Conservation (phyloP, 148 eudicot genomes). For the Silene uniflora region DNA sequence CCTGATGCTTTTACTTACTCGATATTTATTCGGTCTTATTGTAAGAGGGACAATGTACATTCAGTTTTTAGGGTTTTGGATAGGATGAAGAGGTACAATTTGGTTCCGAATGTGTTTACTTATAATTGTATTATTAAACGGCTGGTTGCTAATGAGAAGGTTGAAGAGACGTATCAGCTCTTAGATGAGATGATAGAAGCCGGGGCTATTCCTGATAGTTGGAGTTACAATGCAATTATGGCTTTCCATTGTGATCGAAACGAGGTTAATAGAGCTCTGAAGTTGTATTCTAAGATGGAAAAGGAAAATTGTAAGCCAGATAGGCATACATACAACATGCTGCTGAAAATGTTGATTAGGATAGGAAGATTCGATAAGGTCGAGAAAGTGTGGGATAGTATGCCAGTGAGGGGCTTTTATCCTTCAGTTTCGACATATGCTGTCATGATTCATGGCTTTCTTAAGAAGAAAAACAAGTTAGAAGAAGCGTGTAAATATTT, state of each 20-base stretch:
- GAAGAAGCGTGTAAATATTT: slow-evolving; percentile 76
- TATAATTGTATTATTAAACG: slow-evolving; percentile 59
- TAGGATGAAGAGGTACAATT: slow-evolving; percentile 60
- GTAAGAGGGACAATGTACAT: slow-evolving; percentile 53
- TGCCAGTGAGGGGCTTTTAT: slow-evolving; percentile 50
- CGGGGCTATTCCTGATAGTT: slow-evolving; percentile 50
- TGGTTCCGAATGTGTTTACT: slow-evolving; percentile 71
- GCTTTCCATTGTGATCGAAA: slow-evolving; percentile 56
- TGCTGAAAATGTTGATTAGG: slow-evolving; percentile 65
- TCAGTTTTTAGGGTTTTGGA: slow-evolving; percentile 65
- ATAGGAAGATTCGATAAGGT: slow-evolving; percentile 69
- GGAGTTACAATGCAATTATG: slow-evolving; percentile 72
- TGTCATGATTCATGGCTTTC: slow-evolving; percentile 75
- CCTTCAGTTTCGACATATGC: slow-evolving; percentile 73
- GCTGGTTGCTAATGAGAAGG: slow-evolving; percentile 48
- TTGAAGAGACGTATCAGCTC: slow-evolving; percentile 63
- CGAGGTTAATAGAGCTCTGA: slow-evolving; percentile 63
- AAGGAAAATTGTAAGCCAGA: slow-evolving; percentile 48
- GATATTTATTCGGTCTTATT: slow-evolving; percentile 63
- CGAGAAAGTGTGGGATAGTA: slow-evolving; percentile 51
- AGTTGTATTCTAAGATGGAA: slow-evolving; percentile 57
- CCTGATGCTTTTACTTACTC: slow-evolving; percentile 76
- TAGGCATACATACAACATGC: slow-evolving; percentile 69
- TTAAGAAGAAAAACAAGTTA: slow-evolving; percentile 63
- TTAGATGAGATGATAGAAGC: slow-evolving; percentile 59